phyloP scores from a whole-genome alignment of 805 yeast species.

The Yamadazyma paraphyllophila region DNA sequence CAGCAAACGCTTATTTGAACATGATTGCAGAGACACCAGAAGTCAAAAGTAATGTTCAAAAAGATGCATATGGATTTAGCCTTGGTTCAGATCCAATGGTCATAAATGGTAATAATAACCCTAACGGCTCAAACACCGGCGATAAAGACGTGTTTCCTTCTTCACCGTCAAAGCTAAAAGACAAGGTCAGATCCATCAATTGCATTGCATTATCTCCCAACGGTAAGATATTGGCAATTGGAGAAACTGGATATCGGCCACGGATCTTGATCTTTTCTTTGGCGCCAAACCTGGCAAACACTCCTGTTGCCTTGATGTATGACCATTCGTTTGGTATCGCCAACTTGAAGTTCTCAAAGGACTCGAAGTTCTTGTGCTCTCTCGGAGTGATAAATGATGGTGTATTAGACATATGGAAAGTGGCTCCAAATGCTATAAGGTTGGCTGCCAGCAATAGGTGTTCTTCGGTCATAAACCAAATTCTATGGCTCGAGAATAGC shows the following conservation, averaged over 20 bases:
- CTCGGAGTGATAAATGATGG: conserved; percentile 72
- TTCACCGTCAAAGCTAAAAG: conserved; percentile 26
- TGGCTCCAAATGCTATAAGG: neutral
- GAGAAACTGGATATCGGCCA: conserved; percentile 71
- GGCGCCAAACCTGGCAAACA: conserved; percentile 44
- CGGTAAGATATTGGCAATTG: conserved; percentile 56
- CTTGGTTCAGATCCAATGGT: conserved; percentile 3
- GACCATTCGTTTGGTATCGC: conserved; percentile 70
- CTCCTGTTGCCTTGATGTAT: conserved; percentile 52
- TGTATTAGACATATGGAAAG: conserved; percentile 58
- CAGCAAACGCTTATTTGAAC: conserved; percentile 1
- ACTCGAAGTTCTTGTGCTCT: conserved; percentile 55
- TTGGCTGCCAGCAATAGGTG: conserved; percentile 58
- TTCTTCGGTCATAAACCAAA: conserved; percentile 53
- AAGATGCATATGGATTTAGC: conserved; percentile 38
- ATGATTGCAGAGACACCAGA: neutral
- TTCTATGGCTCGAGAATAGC: conserved; percentile 52
- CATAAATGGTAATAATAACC: conserved; percentile 6
- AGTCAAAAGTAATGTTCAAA: neutral
- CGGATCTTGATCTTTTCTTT: conserved; percentile 59
- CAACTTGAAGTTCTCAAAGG: conserved; percentile 54
- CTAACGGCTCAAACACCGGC: neutral
- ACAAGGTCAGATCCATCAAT: conserved; percentile 50
- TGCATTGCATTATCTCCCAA: conserved; percentile 61
- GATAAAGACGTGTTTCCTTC: neutral